Conservation (phyloP, 2,329 filamentous ascomycete species). For the Shiraia sp. region DNA sequence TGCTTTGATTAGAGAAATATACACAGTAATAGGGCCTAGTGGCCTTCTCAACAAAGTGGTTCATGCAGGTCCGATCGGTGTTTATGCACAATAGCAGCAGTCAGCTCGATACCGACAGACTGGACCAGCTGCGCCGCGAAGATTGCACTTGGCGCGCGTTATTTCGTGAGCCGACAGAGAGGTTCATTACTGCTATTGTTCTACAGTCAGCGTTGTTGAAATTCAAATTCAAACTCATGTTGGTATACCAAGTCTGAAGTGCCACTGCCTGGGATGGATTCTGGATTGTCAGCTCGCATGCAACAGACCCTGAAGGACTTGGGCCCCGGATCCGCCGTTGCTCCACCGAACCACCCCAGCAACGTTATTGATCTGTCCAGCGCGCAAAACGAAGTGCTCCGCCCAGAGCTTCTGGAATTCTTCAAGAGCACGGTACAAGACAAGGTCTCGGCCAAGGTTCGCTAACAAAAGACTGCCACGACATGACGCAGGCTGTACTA, state of each 20-base stretch:
- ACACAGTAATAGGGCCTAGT: conserved; percentile 1
- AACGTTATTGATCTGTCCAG: conserved; percentile 27
- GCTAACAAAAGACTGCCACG: not conserved
- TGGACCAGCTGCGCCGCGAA: conserved; percentile 16
- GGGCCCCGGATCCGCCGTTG: conserved; percentile 8
- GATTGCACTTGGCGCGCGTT: conserved; percentile 5
- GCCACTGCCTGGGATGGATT: conserved; percentile 19
- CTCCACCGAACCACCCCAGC: conserved; percentile 13
- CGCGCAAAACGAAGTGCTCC: conserved; percentile 33
- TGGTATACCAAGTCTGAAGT: conserved; percentile 1
- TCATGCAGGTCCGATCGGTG: not conserved
- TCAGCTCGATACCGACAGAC: not conserved
- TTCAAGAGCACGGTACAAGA: conserved; percentile 32
- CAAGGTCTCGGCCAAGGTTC: conserved; percentile 23
- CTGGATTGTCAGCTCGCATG: conserved; percentile 32
- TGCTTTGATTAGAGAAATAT: conserved; percentile 7
- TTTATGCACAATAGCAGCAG: conserved; percentile 4
- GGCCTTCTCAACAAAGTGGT: too few species aligned
- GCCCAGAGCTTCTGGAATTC: conserved; percentile 30
- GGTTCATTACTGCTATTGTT: not conserved
- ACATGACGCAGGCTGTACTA: not conserved
- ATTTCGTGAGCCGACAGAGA: not conserved
- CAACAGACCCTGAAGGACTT: conserved; percentile 19
- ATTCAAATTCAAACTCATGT: not conserved
- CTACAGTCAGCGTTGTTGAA: not conserved